phyloP scores from a whole-genome alignment of 2,329 filamentous ascomycete species.

The Fusarium tuaranense region DNA sequence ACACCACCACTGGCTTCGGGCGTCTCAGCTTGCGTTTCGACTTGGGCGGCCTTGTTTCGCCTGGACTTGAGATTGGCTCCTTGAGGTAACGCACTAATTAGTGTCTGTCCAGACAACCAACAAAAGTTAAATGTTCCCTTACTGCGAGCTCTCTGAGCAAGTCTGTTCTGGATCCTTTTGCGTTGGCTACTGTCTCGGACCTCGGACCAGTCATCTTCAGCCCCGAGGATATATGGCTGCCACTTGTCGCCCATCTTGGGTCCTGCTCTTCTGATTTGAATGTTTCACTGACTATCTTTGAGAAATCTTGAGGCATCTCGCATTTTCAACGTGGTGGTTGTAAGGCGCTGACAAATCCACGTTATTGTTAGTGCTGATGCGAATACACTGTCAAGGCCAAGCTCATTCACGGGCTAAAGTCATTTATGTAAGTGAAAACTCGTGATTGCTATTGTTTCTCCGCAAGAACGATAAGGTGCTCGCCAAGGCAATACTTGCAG shows the following conservation, averaged over 20 bases:
- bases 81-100: neutral
- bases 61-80: neutral
- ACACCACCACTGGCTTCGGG: neutral
- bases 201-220: constrained; percentile 24
- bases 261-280: no score
- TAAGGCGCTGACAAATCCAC: neutral
- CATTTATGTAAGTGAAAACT: neutral
- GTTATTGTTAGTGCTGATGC: neutral
- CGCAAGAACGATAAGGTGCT: no score
- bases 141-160: constrained; percentile 32
- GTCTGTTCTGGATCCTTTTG: constrained; percentile 35
- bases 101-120: neutral
- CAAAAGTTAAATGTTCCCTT: neutral
- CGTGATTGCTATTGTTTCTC: neutral
- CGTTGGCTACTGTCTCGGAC: constrained; percentile 21
- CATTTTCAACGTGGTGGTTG: neutral
- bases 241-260: neutral
- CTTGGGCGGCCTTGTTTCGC: neutral
- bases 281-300: no score
- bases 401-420: neutral
- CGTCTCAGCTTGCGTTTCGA: neutral
- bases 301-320: no score
- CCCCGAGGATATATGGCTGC: constrained; percentile 10
- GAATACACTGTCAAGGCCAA: neutral
- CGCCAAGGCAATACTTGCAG: neutral